A percentile compares a stretch with the other conserved stretches of the same genome.
These are phyloP conservation scores for Acanthamoeba culbertsoni DNA, from an alignment of 208 protist species.

Conservation along the genomic window DNA sequence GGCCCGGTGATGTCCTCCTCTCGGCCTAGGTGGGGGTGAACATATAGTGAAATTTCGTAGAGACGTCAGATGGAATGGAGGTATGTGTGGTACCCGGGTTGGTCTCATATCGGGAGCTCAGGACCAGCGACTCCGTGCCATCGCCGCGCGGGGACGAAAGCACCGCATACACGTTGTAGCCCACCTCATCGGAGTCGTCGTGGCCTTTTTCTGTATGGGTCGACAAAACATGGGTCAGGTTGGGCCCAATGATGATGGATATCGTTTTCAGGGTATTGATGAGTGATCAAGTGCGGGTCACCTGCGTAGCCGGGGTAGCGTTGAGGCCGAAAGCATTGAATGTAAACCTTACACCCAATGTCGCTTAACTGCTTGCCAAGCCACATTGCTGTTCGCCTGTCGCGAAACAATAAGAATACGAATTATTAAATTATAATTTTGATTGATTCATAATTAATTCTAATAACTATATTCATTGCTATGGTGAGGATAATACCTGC, in stretches of 20 bases:
- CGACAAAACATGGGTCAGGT: background rate
- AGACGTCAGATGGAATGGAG: background rate
- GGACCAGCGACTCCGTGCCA: constrained; percentile 4
- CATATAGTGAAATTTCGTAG: background rate
- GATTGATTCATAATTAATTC: background rate
- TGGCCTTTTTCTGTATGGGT: background rate
- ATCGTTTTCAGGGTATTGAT: background rate
- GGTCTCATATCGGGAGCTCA: background rate
- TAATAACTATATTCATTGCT: background rate
- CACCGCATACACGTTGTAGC: constrained; percentile 50
- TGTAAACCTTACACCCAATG: background rate
- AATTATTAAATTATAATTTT: background rate
- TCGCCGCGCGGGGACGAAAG: constrained; percentile 31
- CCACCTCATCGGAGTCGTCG: background rate
- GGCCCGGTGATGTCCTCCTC: background rate
- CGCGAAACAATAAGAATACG: background rate
- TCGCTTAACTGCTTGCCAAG: background rate
- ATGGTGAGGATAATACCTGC: background rate
- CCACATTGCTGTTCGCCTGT: background rate
- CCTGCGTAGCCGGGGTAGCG: background rate
- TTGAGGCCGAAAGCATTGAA: constrained; percentile 2
- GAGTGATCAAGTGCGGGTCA: background rate
- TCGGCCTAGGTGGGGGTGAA: background rate
- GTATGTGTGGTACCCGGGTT: background rate
- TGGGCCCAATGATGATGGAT: background rate